These are phyloP conservation scores for Acaromyces ingoldii DNA, from an alignment of 1,284 basidiomycete genomes.

Conservation along the genomic window DNA sequence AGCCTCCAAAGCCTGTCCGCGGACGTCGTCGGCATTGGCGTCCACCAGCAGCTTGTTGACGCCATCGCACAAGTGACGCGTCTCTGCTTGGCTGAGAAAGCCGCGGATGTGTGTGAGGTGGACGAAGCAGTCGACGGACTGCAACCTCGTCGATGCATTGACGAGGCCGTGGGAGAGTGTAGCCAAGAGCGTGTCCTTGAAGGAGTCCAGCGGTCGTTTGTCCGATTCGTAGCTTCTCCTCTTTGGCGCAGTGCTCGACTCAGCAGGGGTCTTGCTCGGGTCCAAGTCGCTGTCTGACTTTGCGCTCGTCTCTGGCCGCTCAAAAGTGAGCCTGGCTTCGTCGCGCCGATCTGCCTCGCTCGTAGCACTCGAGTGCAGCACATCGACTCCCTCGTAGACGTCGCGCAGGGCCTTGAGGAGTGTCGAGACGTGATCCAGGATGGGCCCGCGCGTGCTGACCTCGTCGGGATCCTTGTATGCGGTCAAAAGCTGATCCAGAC, in stretches of 20 bases:
- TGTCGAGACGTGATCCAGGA: constrained; percentile 55
- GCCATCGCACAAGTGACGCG: constrained; percentile 71
- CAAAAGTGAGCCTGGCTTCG: constrained; percentile 5
- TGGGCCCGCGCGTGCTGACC: constrained; percentile 66
- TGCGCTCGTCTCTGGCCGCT: not conserved
- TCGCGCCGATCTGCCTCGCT: not conserved
- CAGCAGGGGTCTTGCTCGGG: not conserved
- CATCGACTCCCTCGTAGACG: constrained; percentile 15
- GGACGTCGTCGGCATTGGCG: constrained; percentile 58
- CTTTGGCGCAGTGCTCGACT: not conserved
- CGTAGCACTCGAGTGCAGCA: too few species aligned
- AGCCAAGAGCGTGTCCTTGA: constrained; percentile 30
- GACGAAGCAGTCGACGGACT: constrained; percentile 34
- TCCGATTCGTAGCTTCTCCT: constrained; percentile 28
- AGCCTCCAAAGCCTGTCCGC: constrained; percentile 35
- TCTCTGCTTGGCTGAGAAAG: constrained; percentile 67
- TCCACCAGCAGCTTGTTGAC: constrained; percentile 66
- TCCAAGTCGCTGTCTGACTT: not conserved
- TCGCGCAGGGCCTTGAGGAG: constrained; percentile 33
- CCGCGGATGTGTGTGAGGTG: constrained; percentile 19
- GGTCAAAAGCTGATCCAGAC: constrained; percentile 54
- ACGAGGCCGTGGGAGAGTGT: constrained; percentile 34
- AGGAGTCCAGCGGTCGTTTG: constrained; percentile 32
- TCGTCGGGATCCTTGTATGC: constrained; percentile 75
- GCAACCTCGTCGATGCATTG: constrained; percentile 21